A percentile compares a stretch with the other conserved stretches of the same genome.
phyloP scores from a whole-genome alignment of 768 basidiomycete genomes.

The Leucocoprinus birnbaumii region DNA sequence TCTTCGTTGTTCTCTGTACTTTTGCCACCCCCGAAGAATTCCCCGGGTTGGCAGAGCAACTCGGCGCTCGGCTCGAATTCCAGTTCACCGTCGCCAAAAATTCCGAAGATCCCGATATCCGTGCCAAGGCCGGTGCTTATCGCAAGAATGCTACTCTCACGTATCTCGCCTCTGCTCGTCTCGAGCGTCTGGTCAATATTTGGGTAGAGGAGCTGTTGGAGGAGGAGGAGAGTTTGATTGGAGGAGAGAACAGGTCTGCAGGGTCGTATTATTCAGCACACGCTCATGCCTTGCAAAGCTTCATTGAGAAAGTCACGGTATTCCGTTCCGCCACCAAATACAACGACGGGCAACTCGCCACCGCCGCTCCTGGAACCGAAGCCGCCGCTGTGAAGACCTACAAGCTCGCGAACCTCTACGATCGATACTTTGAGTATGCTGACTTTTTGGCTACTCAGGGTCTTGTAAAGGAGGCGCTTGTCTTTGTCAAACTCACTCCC shows the following conservation, averaged over 20 bases:
- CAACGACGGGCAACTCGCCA: slow-evolving; percentile 65
- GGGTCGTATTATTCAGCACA: slow-evolving; percentile 74
- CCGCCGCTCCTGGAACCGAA: slow-evolving; percentile 15
- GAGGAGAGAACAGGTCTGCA: slow-evolving; percentile 34
- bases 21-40: slow-evolving; percentile 89
- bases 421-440: slow-evolving; percentile 94
- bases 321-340: slow-evolving; percentile 88
- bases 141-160: slow-evolving; percentile 90
- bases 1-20: slow-evolving; percentile 94
- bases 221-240: slow-evolving; percentile 62
- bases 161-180: slow-evolving; percentile 85
- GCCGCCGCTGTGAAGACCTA: slow-evolving; percentile 58
- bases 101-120: slow-evolving; percentile 41
- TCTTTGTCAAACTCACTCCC: slow-evolving; percentile 80
- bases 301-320: slow-evolving; percentile 95
- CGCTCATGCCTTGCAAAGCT: slow-evolving; percentile 84
- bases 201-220: slow-evolving; percentile 90
- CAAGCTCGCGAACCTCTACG: slow-evolving; percentile 85
- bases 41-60: slow-evolving; percentile 81
- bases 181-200: slow-evolving; percentile 86
- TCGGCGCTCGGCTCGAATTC: slow-evolving; percentile 89
- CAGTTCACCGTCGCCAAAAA: slow-evolving; percentile 61
- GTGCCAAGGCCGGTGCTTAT: slow-evolving; percentile 43
- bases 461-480: slow-evolving; percentile 77
- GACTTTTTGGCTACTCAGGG: slow-evolving; percentile 90